phyloP scores from a whole-genome alignment of 2,329 filamentous ascomycete species.

The Paraphaeosphaeria minitans region DNA sequence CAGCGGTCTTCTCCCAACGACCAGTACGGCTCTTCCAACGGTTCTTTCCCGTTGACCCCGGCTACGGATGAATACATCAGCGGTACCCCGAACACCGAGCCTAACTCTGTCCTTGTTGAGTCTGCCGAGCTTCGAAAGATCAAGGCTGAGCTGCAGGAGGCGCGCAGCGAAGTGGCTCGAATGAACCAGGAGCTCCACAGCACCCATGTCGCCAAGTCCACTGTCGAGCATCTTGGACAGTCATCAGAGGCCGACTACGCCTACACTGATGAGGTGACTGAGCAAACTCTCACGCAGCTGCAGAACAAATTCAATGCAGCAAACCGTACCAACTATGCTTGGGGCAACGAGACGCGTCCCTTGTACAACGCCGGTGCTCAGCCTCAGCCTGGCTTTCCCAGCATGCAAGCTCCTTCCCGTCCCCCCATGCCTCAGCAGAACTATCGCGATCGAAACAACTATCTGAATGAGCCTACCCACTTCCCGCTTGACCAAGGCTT shows the following conservation, averaged over 20 bases:
- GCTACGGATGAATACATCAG: conserved; percentile 60
- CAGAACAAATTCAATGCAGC: conserved; percentile 58
- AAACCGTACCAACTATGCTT: conserved; percentile 47
- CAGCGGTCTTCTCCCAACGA: conserved; percentile 49
- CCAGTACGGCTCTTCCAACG: conserved; percentile 66
- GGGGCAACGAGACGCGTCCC: conserved; percentile 34
- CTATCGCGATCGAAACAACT: conserved; percentile 39
- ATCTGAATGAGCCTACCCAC: conserved; percentile 45
- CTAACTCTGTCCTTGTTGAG: conserved; percentile 41
- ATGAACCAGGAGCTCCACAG: conserved; percentile 74
- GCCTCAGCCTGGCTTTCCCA: conserved; percentile 30
- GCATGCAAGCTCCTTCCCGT: conserved; percentile 28
- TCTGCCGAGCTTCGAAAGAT: conserved; percentile 69
- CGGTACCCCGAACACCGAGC: conserved; percentile 36
- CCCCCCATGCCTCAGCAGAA: conserved; percentile 24
- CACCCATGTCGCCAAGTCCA: conserved; percentile 64
- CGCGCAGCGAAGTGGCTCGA: conserved; percentile 71
- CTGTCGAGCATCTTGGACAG: conserved; percentile 62
- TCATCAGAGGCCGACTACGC: conserved; percentile 57
- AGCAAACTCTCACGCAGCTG: conserved; percentile 56
- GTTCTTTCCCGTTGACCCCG: conserved; percentile 67
- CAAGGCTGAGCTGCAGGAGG: conserved; percentile 72
- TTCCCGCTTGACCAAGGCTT: conserved; percentile 44
- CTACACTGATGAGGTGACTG: conserved; percentile 52
- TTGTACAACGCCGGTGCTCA: conserved; percentile 24